These are phyloP conservation scores for Conoideocrella luteorostrata DNA, from an alignment of 2,329 filamentous ascomycete species.

Conservation along the genomic window DNA sequence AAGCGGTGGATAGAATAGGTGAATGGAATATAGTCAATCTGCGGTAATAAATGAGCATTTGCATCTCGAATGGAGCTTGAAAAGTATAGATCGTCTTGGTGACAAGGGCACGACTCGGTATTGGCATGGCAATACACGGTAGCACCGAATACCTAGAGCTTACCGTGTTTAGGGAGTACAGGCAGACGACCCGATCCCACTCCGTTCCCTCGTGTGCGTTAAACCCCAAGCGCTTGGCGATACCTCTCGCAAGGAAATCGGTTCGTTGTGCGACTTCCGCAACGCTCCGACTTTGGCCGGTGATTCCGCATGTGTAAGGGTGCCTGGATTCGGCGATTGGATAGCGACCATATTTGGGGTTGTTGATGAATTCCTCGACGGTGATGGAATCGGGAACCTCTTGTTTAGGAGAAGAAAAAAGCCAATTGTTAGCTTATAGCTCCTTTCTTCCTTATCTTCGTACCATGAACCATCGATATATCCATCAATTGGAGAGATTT, in stretches of 20 bases:
- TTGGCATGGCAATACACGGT: too few species aligned
- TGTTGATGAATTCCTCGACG: slow-evolving; percentile 69
- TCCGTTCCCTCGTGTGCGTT: slow-evolving; percentile 62
- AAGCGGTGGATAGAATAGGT: slow-evolving; percentile 69
- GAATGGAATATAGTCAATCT: slow-evolving; percentile 70
- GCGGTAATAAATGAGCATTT: neutral
- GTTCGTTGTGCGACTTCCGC: slow-evolving; percentile 59
- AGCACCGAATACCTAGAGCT: too few species aligned
- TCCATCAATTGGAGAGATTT: too few species aligned
- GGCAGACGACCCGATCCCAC: slow-evolving; percentile 72
- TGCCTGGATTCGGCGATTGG: slow-evolving; percentile 57
- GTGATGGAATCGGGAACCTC: slow-evolving; percentile 68
- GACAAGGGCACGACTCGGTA: too few species aligned
- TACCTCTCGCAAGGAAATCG: slow-evolving; percentile 59
- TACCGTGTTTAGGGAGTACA: slow-evolving; percentile 78
- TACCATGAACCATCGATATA: too few species aligned
- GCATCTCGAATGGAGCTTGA: too few species aligned
- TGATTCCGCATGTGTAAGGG: slow-evolving; percentile 72
- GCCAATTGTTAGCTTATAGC: too few species aligned
- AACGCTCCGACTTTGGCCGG: slow-evolving; percentile 59
- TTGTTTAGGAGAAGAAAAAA: slow-evolving; percentile 12
- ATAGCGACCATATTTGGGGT: slow-evolving; percentile 62
- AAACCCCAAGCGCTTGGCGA: slow-evolving; percentile 68
- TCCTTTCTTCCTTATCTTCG: neutral
- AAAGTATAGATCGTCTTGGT: too few species aligned